Conservation (phyloP, 2,329 filamentous ascomycete species). For the Cordyceps militaris region DNA sequence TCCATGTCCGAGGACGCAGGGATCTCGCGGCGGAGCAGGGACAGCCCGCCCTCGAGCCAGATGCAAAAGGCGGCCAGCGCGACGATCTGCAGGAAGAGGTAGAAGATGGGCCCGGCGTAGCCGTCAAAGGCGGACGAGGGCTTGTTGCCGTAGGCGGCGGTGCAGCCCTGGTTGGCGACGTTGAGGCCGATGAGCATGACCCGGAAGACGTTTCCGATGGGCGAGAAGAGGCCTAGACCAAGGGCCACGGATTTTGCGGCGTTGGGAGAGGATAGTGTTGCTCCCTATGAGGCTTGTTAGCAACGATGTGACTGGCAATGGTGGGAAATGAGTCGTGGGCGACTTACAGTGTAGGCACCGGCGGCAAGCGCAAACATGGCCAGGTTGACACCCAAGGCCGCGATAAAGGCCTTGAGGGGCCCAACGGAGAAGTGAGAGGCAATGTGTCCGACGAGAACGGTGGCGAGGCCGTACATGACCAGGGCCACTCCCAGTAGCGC, state of each 20-base stretch:
- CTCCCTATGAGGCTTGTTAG: neutral
- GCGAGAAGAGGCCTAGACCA: constrained; percentile 17
- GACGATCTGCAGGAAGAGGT: constrained; percentile 65
- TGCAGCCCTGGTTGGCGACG: constrained; percentile 68
- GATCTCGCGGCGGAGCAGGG: neutral
- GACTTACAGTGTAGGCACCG: neutral
- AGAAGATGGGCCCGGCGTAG: constrained; percentile 79
- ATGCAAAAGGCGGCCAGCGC: constrained; percentile 62
- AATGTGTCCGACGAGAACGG: constrained; percentile 61
- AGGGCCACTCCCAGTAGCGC: constrained; percentile 71
- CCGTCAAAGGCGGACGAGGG: constrained; percentile 58
- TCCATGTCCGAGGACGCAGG: neutral
- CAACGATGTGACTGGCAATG: neutral
- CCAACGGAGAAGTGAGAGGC: constrained; percentile 57
- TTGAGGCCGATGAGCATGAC: constrained; percentile 69
- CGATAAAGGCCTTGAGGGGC: constrained; percentile 63
- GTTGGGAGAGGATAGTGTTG: constrained; percentile 6
- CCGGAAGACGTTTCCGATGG: constrained; percentile 48
- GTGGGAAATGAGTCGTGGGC: too few species aligned
- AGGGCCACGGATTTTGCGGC: constrained; percentile 15
- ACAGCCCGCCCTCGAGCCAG: constrained; percentile 63
- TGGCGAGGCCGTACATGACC: constrained; percentile 67
- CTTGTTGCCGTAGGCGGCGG: constrained; percentile 51
- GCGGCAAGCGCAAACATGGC: constrained; percentile 42
- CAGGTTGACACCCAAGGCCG: constrained; percentile 58